These are phyloP conservation scores for Rubia peregrina DNA, from an alignment of 305 asterid species.

Conservation along the genomic window DNA sequence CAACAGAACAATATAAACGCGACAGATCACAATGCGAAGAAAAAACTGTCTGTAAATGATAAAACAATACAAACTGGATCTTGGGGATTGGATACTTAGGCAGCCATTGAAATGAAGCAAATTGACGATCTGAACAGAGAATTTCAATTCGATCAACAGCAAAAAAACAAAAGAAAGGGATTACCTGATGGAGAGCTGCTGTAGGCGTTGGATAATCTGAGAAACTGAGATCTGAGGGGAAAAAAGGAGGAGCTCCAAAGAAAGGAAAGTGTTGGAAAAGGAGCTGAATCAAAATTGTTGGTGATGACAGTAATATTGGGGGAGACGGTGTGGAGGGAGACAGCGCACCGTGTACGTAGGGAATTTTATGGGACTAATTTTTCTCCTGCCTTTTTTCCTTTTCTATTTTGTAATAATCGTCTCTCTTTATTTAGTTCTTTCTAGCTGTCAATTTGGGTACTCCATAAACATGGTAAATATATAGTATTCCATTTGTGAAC, in stretches of 20 bases:
- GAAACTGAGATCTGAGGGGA: slow-evolving; percentile 4
- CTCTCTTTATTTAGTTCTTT: too few species aligned
- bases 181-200: not conserved
- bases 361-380: slow-evolving; percentile 13
- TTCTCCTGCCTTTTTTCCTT: not conserved
- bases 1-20: not conserved
- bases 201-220: not conserved
- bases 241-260: not conserved
- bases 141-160: not conserved
- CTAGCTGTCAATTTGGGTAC: too few species aligned
- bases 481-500: too few species aligned
- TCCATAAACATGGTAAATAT: too few species aligned
- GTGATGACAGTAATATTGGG: slow-evolving; percentile 9
- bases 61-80: not conserved
- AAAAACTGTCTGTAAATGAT: not conserved
- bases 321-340: slow-evolving; percentile 17
- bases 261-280: slow-evolving; percentile 1
- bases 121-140: slow-evolving; percentile 2
- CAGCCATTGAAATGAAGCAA: not conserved
- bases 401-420: not conserved
- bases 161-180: not conserved
- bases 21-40: not conserved
- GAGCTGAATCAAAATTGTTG: slow-evolving; percentile 11
- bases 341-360: slow-evolving; percentile 22
- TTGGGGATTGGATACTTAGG: not conserved